Evolutionary conservation across 208 protist genomes (phyloP).

Genomic region (Porcisia hertigi): DNA sequence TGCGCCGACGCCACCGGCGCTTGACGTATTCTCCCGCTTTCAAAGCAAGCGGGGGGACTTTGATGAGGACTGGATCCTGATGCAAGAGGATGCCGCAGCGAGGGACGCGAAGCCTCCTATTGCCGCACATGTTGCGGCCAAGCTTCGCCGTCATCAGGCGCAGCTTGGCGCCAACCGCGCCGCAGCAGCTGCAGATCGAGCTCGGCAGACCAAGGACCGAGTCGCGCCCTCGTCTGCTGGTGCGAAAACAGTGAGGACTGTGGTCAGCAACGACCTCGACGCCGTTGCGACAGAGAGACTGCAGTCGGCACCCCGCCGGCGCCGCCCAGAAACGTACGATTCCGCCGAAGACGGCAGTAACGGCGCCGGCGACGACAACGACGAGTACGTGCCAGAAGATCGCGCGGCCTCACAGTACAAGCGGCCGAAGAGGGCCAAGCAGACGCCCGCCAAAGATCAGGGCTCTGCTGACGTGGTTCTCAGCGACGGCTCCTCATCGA

Average conservation of each 20-base stretch:
- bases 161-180: constrained; percentile 18
- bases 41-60: constrained; percentile 70
- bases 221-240: background rate
- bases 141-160: constrained; percentile 49
- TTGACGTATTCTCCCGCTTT: constrained; percentile 74
- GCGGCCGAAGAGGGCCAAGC: background rate
- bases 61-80: constrained; percentile 64
- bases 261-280: background rate
- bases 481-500: background rate
- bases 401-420: constrained; percentile 26
- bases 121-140: constrained; percentile 35
- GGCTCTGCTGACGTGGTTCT: background rate
- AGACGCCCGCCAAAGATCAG: background rate
- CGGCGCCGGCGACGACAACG: constrained; percentile 29
- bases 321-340: constrained; percentile 21
- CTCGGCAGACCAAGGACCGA: background rate
- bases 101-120: constrained; percentile 30
- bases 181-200: constrained; percentile 21
- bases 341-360: background rate
- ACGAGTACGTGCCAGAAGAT: constrained; percentile 46
- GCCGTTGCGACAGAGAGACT: background rate
- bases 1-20: constrained; percentile 31
- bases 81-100: constrained; percentile 52
- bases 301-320: background rate
- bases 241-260: background rate